phyloP scores from a whole-genome alignment of 257 asterid genomes.

The Nemophila menziesii region DNA sequence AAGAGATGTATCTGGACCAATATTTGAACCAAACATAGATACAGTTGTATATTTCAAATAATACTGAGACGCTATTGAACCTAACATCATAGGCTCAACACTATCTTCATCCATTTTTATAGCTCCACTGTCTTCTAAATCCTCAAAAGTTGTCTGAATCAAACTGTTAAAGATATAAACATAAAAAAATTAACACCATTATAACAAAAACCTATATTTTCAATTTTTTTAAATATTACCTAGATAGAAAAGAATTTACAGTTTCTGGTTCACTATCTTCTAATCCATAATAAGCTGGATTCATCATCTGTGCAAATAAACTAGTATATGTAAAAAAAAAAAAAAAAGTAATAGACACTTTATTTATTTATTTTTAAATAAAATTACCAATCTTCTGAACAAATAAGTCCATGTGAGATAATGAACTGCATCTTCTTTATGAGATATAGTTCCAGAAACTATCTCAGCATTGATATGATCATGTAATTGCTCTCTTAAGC shows the following conservation, averaged over 20 bases:
- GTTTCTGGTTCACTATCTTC: constrained; percentile 72
- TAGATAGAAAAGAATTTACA: constrained; percentile 75
- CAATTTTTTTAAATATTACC: constrained; percentile 30
- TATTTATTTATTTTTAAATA: no score
- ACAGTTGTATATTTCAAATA: constrained; percentile 85
- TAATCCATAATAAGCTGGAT: constrained; percentile 90
- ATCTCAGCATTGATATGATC: constrained; percentile 98
- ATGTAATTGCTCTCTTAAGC: constrained; percentile 88
- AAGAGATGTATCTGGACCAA: constrained; percentile 80
- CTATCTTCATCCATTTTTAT: constrained; percentile 63
- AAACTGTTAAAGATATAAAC: constrained; percentile 37
- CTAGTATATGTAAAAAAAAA: background rate
- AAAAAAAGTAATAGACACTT: background rate
- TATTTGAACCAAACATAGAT: constrained; percentile 90
- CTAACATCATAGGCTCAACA: constrained; percentile 95
- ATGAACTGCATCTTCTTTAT: constrained; percentile 89
- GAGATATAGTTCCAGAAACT: constrained; percentile 84
- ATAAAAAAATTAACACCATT: constrained; percentile 9
- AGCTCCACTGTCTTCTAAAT: constrained; percentile 96
- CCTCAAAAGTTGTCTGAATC: constrained; percentile 74
- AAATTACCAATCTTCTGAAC: constrained; percentile 93
- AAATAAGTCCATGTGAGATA: constrained; percentile 98
- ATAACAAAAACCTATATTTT: constrained; percentile 11
- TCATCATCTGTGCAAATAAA: constrained; percentile 48
- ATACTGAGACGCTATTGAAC: constrained; percentile 88